Evolutionary conservation across 2,329 filamentous ascomycete genomes (phyloP).

Genomic region (Ophiostoma ips): DNA sequence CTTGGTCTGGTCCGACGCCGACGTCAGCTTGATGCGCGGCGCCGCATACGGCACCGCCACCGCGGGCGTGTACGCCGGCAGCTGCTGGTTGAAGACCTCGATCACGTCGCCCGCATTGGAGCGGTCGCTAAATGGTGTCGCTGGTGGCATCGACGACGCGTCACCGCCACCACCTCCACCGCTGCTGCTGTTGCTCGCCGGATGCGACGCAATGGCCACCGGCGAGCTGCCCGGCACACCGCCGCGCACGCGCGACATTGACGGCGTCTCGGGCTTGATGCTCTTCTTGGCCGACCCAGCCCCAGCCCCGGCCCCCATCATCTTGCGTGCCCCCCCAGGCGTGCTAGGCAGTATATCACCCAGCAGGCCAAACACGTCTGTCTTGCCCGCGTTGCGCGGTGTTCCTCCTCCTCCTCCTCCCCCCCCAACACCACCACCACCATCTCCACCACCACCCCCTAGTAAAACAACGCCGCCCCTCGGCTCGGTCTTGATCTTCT

Average conservation of each 20-base stretch:
- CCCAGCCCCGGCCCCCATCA: not conserved
- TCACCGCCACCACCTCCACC: too few species aligned
- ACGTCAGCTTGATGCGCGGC: slow-evolving; percentile 68
- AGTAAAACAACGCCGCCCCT: slow-evolving; percentile 35
- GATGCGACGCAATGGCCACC: not conserved
- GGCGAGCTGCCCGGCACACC: slow-evolving; percentile 20
- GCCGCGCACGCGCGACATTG: slow-evolving; percentile 25
- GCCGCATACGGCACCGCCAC: slow-evolving; percentile 60
- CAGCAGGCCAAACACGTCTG: slow-evolving; percentile 69
- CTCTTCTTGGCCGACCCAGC: slow-evolving; percentile 15
- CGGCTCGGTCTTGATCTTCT: slow-evolving; percentile 30
- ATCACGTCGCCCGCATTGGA: slow-evolving; percentile 66
- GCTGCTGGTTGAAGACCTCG: slow-evolving; percentile 69
- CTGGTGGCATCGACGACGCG: too few species aligned
- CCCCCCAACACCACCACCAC: too few species aligned
- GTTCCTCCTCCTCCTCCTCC: slow-evolving; percentile 22
- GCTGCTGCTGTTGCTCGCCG: too few species aligned
- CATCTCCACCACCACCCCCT: too few species aligned
- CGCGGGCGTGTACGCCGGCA: slow-evolving; percentile 52
- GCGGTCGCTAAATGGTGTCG: slow-evolving; percentile 52
- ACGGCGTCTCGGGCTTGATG: slow-evolving; percentile 27
- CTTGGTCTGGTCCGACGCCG: slow-evolving; percentile 80
- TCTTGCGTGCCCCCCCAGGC: slow-evolving; percentile 24
- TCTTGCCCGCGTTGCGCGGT: slow-evolving; percentile 43
- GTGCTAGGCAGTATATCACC: slow-evolving; percentile 36